phyloP scores from a whole-genome alignment of 768 basidiomycete species.

The Clathrus columnatus region DNA sequence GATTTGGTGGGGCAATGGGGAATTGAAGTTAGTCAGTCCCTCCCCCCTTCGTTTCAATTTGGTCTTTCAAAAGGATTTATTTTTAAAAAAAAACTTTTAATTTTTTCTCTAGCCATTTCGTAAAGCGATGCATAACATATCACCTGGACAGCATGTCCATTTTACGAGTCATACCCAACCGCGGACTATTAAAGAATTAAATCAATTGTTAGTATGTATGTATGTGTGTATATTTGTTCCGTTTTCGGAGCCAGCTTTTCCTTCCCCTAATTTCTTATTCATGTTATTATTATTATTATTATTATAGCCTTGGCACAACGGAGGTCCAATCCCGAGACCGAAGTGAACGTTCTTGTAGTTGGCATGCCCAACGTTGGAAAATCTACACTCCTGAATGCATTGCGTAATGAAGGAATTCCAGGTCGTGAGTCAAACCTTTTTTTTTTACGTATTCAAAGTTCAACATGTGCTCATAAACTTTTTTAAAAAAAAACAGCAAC shows the following conservation, averaged over 20 bases:
- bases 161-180: conserved; percentile 10
- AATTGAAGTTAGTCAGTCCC: conserved; percentile 47
- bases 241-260: too few relatives aligned
- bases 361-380: conserved; percentile 99
- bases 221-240: too few relatives aligned
- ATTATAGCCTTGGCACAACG: conserved; percentile 3
- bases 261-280: too few relatives aligned
- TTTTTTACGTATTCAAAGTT: conserved; percentile 3
- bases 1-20: conserved; percentile 89
- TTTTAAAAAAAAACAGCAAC: conserved; percentile 39
- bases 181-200: conserved; percentile 2
- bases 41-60: background rate
- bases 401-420: conserved; percentile 77
- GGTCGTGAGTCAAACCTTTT: conserved; percentile 53
- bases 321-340: conserved; percentile 52
- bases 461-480: background rate
- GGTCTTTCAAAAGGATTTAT: background rate
- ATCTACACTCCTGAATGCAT: conserved; percentile 85
- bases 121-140: conserved; percentile 58
- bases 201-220: conserved; percentile 5
- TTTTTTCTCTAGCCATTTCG: conserved; percentile 52
- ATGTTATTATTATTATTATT: background rate
- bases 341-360: conserved; percentile 84
- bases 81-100: conserved; percentile 11
- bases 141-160: conserved; percentile 52